phyloP scores from a whole-genome alignment of 2,329 filamentous ascomycete genomes.

The Intubia oerlemansii region DNA sequence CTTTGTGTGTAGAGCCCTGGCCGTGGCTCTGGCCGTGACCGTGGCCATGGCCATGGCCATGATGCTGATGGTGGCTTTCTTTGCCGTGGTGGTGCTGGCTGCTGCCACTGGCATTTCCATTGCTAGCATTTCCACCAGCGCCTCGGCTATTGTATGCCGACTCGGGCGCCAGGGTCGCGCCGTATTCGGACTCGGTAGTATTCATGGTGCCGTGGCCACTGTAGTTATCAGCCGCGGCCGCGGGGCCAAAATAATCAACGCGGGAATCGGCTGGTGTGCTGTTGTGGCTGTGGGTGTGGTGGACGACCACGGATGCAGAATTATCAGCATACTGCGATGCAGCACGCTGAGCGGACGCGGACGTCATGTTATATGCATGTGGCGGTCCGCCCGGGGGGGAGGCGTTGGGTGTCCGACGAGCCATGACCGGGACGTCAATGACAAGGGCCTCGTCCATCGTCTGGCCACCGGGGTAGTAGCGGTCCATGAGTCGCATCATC shows the following conservation, averaged over 20 bases:
- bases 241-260: slow-evolving; percentile 61
- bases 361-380: slow-evolving; percentile 10
- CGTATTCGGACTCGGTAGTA: slow-evolving; percentile 4
- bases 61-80: too few species aligned
- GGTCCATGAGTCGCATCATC: slow-evolving; percentile 56
- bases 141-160: too few species aligned
- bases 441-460: slow-evolving; percentile 72
- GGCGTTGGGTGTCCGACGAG: slow-evolving; percentile 63
- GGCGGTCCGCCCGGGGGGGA: slow-evolving; percentile 42
- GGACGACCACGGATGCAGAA: too few species aligned
- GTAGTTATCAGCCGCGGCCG: slow-evolving; percentile 10
- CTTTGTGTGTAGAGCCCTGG: too few species aligned
- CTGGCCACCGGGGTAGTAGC: slow-evolving; percentile 73
- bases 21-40: too few species aligned
- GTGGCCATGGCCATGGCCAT: too few species aligned
- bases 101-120: too few species aligned
- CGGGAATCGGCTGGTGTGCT: background rate
- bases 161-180: slow-evolving; percentile 1
- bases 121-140: too few species aligned
- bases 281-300: background rate
- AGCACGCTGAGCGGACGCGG: too few species aligned
- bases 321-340: too few species aligned
- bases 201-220: slow-evolving; percentile 1
- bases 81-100: too few species aligned
- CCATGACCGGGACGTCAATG: slow-evolving; percentile 65